A percentile compares a stretch with the other conserved stretches of the same genome.
Evolutionary conservation across 2,329 filamentous ascomycete species (phyloP).

Genomic region (Aspergillus pseudotamarii): DNA sequence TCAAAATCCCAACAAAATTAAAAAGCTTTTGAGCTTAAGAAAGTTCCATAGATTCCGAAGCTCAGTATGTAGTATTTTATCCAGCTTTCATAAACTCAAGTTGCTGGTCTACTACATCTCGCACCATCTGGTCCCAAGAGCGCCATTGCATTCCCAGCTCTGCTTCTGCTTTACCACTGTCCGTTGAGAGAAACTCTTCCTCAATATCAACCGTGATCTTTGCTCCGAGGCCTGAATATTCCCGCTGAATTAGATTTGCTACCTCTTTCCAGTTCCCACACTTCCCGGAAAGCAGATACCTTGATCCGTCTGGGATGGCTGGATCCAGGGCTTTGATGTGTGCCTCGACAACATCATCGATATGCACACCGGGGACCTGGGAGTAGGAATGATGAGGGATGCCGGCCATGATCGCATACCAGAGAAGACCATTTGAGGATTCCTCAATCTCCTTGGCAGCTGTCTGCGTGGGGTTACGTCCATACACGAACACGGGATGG

Average conservation of each 20-base stretch:
- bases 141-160: not conserved
- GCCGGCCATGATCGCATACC: not conserved
- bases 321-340: not conserved
- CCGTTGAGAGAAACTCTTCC: too few relatives aligned
- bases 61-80: too few relatives aligned
- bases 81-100: not conserved
- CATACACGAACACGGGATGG: not conserved
- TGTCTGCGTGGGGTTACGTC: not conserved
- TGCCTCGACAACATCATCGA: not conserved
- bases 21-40: too few relatives aligned
- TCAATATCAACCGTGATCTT: not conserved
- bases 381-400: not conserved
- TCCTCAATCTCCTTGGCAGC: not conserved
- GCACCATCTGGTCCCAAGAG: not conserved
- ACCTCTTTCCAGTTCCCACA: not conserved
- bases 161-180: not conserved
- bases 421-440: not conserved
- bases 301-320: not conserved
- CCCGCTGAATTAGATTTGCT: not conserved
- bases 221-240: not conserved
- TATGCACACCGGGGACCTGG: not conserved
- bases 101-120: not conserved
- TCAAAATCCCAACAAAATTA: too few relatives aligned
- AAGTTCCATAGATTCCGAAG: too few relatives aligned
- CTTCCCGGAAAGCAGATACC: not conserved